These are phyloP conservation scores for Hypoxylon rickii DNA, from an alignment of 495 filamentous ascomycete species.

Conservation along the genomic window DNA sequence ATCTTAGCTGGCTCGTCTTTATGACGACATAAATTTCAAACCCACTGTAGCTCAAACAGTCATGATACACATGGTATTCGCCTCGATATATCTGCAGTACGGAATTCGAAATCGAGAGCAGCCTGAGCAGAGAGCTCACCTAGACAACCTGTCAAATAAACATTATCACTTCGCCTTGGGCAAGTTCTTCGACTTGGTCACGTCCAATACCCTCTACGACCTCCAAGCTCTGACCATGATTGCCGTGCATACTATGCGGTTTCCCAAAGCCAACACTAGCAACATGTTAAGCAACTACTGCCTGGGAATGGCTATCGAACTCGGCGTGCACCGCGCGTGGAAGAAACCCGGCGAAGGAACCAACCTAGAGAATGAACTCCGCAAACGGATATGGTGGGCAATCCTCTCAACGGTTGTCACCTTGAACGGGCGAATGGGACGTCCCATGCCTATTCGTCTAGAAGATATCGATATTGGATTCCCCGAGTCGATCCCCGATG, in stretches of 20 bases:
- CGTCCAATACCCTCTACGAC: constrained; percentile 62
- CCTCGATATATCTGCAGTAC: constrained; percentile 75
- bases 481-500: constrained; percentile 69
- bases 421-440: constrained; percentile 72
- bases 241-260: constrained; percentile 68
- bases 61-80: constrained; percentile 77
- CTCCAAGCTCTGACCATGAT: constrained; percentile 75
- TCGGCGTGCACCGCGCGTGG: constrained; percentile 72
- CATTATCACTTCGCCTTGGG: constrained; percentile 76
- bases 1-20: constrained; percentile 60
- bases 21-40: constrained; percentile 64
- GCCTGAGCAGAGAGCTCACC: constrained; percentile 52
- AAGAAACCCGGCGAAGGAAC: constrained; percentile 59
- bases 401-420: constrained; percentile 64
- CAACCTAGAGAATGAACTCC: constrained; percentile 69
- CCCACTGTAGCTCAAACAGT: constrained; percentile 67
- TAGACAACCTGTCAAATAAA: constrained; percentile 67
- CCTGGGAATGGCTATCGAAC: constrained; percentile 67
- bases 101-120: constrained; percentile 64
- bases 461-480: constrained; percentile 79
- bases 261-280: constrained; percentile 77
- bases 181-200: constrained; percentile 65
- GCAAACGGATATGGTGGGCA: constrained; percentile 78
- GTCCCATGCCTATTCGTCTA: constrained; percentile 70
- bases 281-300: constrained; percentile 65